phyloP scores from a whole-genome alignment of 352 stramenopile genomes.

The Globisporangium paddicum region DNA sequence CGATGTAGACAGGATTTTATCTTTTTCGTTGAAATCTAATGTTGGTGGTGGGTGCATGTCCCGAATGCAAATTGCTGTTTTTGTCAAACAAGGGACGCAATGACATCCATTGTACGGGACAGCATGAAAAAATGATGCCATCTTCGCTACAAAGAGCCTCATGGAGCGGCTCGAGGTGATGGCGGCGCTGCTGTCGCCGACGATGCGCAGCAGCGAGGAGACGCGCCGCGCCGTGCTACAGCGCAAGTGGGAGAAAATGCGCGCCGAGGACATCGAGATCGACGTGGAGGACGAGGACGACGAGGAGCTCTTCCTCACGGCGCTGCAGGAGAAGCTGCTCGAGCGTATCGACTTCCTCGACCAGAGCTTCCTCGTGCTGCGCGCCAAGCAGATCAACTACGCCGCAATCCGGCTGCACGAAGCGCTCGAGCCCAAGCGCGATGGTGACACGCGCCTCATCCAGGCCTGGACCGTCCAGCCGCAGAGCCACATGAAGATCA shows the following conservation, averaged over 20 bases:
- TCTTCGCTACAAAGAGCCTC: background rate
- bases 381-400: slow-evolving; percentile 60
- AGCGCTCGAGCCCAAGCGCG: slow-evolving; percentile 64
- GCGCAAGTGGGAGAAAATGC: slow-evolving; percentile 6
- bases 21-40: no score
- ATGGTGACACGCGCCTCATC: slow-evolving; percentile 53
- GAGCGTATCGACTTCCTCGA: slow-evolving; percentile 43
- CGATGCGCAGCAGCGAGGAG: slow-evolving; percentile 15
- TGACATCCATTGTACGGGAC: no score
- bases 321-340: slow-evolving; percentile 66
- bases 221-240: slow-evolving; percentile 1
- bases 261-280: slow-evolving; percentile 33
- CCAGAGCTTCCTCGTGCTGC: slow-evolving; percentile 60
- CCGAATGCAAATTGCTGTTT: no score
- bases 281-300: slow-evolving; percentile 38
- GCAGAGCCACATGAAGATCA: slow-evolving; percentile 48
- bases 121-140: no score
- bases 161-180: slow-evolving; percentile 66
- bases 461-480: slow-evolving; percentile 79
- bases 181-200: slow-evolving; percentile 36
- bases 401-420: slow-evolving; percentile 66
- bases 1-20: no score
- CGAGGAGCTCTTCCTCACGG: slow-evolving; percentile 59
- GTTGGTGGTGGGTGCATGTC: no score
- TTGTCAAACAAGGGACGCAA: no score